A percentile compares a stretch with the other conserved stretches of the same genome.
Conservation (phyloP, 2,329 filamentous ascomycete genomes). For the Phaeosphaeriaceae sp. region DNA sequence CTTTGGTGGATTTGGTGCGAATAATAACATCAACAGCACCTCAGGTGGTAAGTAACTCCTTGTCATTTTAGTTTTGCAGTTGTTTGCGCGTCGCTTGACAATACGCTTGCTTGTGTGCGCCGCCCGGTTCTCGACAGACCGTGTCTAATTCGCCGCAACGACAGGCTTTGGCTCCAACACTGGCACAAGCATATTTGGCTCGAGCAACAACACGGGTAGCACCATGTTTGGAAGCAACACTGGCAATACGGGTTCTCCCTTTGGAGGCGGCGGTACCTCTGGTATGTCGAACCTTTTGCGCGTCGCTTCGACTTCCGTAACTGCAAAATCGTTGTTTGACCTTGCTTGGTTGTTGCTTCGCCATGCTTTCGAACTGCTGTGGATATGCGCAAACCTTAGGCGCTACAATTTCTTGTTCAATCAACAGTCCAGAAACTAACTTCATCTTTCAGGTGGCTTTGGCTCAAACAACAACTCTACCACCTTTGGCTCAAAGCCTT, state of each 20-base stretch:
- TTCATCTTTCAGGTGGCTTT: constrained; percentile 37
- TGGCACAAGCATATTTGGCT: constrained; percentile 44
- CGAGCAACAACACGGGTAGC: constrained; percentile 38
- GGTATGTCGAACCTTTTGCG: constrained; percentile 35
- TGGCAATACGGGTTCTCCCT: constrained; percentile 38
- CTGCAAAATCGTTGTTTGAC: not conserved
- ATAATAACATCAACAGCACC: constrained; percentile 34
- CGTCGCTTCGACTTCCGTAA: constrained; percentile 27
- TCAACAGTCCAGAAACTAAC: constrained; percentile 25
- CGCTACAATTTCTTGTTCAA: constrained; percentile 4
- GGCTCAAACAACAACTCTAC: constrained; percentile 33
- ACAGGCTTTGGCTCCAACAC: constrained; percentile 50
- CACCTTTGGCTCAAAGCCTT: constrained; percentile 38
- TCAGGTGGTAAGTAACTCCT: constrained; percentile 59
- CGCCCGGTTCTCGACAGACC: constrained; percentile 34
- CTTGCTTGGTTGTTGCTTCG: not conserved
- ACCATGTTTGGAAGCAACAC: constrained; percentile 41
- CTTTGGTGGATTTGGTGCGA: constrained; percentile 53
- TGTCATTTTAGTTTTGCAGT: constrained; percentile 17
- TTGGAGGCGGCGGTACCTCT: constrained; percentile 48
- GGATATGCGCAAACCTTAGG: not conserved
- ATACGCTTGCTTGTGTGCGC: constrained; percentile 37
- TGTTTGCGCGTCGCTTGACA: constrained; percentile 34
- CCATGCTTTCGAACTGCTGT: not conserved
- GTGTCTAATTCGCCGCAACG: constrained; percentile 48